Percentiles rank a stretch among this genome's conserved stretches.
Evolutionary conservation across 192 early-diverging fungal genomes (phyloP).

Genomic region (Anaeromyces robustus): DNA sequence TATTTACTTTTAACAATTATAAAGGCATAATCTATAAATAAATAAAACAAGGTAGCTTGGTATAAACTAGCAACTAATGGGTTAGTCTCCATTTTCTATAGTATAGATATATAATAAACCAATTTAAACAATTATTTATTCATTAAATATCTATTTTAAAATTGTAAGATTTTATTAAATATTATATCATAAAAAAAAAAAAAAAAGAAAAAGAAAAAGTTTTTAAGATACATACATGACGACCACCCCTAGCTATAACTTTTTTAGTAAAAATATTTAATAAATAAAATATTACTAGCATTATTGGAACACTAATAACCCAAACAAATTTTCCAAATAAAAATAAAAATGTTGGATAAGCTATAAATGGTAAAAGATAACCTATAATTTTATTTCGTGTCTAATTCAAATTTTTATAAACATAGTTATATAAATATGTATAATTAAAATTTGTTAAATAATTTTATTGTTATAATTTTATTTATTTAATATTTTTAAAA

Average conservation of each 20-base stretch:
- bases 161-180: no score
- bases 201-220: slow-evolving; percentile 34
- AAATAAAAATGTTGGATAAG: slow-evolving; percentile 11
- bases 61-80: background rate
- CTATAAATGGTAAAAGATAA: slow-evolving; percentile 50
- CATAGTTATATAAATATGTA: slow-evolving; percentile 4
- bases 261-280: background rate
- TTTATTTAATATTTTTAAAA: background rate
- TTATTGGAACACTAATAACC: slow-evolving; percentile 58
- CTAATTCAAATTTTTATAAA: slow-evolving; percentile 22
- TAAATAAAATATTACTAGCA: slow-evolving; percentile 23
- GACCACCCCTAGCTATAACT: slow-evolving; percentile 32
- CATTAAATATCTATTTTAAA: no score
- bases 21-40: background rate
- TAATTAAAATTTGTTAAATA: background rate
- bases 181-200: slow-evolving; percentile 47
- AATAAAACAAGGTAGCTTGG: background rate
- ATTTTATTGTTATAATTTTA: no score
- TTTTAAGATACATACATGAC: slow-evolving; percentile 29
- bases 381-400: slow-evolving; percentile 45
- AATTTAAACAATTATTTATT: no score
- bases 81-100: background rate
- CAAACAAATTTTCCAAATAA: slow-evolving; percentile 35
- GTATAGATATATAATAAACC: background rate
- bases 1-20: background rate